A percentile compares a stretch with the other conserved stretches of the same genome.
Conservation (phyloP, 805 yeast genomes). For the Tetrapisispora fleetii region DNA sequence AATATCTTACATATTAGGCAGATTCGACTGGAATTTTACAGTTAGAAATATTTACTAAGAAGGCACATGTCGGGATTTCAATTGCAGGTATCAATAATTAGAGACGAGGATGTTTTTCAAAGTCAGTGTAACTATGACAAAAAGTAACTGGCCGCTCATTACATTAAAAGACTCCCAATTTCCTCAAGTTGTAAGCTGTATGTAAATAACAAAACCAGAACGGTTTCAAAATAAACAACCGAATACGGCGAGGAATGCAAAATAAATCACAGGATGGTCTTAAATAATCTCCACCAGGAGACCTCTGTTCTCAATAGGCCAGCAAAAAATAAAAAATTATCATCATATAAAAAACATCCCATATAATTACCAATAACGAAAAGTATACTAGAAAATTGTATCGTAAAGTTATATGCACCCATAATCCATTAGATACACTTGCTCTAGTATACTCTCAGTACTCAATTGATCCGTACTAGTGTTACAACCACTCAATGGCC, state of each 20-base stretch:
- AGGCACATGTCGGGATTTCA: too few relatives aligned
- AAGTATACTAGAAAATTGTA: not conserved
- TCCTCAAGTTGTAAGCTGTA: slow-evolving; percentile 4
- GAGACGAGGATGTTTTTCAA: not conserved
- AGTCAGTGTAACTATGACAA: slow-evolving; percentile 46
- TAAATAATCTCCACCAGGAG: slow-evolving; percentile 13
- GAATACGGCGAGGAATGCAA: slow-evolving; percentile 6
- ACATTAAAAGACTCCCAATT: slow-evolving; percentile 41
- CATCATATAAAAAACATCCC: slow-evolving; percentile 18
- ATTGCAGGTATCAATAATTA: too few relatives aligned
- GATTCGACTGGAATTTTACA: too few relatives aligned
- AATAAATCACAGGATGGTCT: slow-evolving; percentile 11
- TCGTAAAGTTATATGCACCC: not conserved
- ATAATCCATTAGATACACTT: not conserved
- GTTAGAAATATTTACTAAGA: not conserved
- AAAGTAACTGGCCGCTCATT: slow-evolving; percentile 45
- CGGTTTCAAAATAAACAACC: slow-evolving; percentile 8
- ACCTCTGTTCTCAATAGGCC: slow-evolving; percentile 26
- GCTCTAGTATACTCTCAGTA: not conserved
- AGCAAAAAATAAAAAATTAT: slow-evolving; percentile 24
- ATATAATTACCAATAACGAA: not conserved
- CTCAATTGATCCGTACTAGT: too few relatives aligned
- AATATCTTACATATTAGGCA: too few relatives aligned
- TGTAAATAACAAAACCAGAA: slow-evolving; percentile 12
- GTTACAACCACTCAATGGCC: too few relatives aligned